These are phyloP conservation scores for Dioscorea cayenensis DNA, from an alignment of 116 monocot species.

Conservation along the genomic window DNA sequence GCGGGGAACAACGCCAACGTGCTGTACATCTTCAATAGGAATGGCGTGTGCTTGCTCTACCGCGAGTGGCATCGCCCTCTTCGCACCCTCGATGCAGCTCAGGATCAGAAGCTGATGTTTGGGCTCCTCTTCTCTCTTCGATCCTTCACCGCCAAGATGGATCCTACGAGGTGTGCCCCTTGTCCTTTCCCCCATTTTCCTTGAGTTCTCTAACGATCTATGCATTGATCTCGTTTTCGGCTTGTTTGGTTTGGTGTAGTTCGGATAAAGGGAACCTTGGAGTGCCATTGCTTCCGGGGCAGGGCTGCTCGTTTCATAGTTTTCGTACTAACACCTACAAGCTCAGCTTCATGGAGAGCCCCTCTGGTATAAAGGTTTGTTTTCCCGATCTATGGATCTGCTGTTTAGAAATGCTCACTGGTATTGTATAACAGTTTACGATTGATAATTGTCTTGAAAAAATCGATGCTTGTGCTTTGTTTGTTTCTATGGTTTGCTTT, in stretches of 20 bases:
- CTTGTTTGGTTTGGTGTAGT: conserved; percentile 16
- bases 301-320: conserved; percentile 89
- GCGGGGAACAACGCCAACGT: conserved; percentile 67
- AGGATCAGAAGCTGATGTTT: conserved; percentile 99
- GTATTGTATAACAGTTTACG: background rate
- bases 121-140: conserved; percentile 99
- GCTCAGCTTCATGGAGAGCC: conserved; percentile 92
- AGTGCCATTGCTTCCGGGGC: conserved; percentile 81
- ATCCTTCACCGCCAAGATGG: conserved; percentile 97
- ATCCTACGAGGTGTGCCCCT: conserved; percentile 58
- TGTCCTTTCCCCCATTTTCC: background rate
- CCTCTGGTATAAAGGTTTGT: conserved; percentile 85
- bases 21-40: conserved; percentile 93
- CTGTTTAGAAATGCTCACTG: background rate
- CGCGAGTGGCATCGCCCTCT: conserved; percentile 94
- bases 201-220: background rate
- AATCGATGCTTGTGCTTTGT: too few species aligned
- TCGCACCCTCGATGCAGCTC: conserved; percentile 70
- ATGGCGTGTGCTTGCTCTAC: conserved; percentile 77
- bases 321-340: conserved; percentile 93
- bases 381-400: background rate
- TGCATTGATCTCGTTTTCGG: background rate
- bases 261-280: conserved; percentile 87
- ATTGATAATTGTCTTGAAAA: background rate
- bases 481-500: background rate